Evolutionary conservation across 2,329 filamentous ascomycete species (phyloP).

Genomic region (Fonsecaea multimorphosa): DNA sequence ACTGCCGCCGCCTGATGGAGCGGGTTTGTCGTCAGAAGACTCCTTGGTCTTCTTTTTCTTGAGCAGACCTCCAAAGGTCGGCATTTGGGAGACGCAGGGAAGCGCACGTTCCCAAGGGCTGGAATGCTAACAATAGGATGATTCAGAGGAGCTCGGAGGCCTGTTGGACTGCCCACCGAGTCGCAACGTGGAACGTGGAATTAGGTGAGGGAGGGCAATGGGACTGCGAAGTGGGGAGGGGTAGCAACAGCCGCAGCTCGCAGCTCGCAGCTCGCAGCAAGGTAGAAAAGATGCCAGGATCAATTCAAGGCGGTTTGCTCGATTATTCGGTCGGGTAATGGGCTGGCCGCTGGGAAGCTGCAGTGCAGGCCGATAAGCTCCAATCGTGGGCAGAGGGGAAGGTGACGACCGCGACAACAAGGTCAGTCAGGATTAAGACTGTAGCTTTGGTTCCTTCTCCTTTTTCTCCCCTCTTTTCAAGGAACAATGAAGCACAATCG

Average conservation of each 20-base stretch:
- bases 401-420: not conserved
- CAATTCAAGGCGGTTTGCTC: conserved; percentile 22
- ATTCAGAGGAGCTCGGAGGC: conserved; percentile 26
- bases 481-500: not conserved
- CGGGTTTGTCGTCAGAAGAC: conserved; percentile 58
- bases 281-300: conserved; percentile 21
- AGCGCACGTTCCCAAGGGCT: conserved; percentile 35
- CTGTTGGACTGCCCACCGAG: conserved; percentile 26
- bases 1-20: conserved; percentile 21
- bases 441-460: conserved; percentile 3
- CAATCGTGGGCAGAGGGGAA: conserved; percentile 11
- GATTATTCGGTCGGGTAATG: conserved; percentile 22
- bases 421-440: conserved; percentile 8
- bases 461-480: not conserved
- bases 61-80: conserved; percentile 84
- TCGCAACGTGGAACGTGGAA: conserved; percentile 27
- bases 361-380: conserved; percentile 35
- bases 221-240: conserved; percentile 27
- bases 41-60: conserved; percentile 99
- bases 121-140: conserved; percentile 32
- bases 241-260: conserved; percentile 24
- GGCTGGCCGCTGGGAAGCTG: conserved; percentile 27
- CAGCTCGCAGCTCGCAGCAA: conserved; percentile 7
- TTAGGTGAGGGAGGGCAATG: conserved; percentile 23
- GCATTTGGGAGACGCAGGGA: conserved; percentile 65